phyloP scores from a whole-genome alignment of 169 alveolate species.

The Cyclospora cayetanensis region DNA sequence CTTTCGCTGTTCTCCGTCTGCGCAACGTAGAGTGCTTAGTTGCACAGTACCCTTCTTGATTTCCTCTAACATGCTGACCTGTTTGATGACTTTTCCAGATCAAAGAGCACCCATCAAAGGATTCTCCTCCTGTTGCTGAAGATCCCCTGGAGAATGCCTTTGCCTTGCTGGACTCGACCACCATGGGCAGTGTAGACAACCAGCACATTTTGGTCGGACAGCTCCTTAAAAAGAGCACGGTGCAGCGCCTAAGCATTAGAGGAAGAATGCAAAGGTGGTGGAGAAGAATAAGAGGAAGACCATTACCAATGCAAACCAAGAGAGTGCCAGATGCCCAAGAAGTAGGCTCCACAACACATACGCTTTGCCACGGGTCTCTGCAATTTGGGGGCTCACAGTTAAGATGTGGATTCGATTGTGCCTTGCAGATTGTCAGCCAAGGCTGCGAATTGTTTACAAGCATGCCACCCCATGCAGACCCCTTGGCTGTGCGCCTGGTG shows the following conservation, averaged over 20 bases:
- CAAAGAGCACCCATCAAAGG: not conserved
- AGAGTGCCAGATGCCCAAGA: not conserved
- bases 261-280: not conserved
- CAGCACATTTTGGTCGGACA: not conserved
- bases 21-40: not conserved
- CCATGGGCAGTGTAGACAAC: slow-evolving; percentile 24
- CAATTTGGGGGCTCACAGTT: too few species aligned
- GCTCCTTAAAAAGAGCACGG: not conserved
- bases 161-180: slow-evolving; percentile 11
- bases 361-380: not conserved
- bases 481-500: slow-evolving; percentile 15
- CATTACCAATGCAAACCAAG: not conserved
- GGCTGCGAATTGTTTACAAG: slow-evolving; percentile 1
- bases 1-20: not conserved
- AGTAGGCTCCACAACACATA: not conserved
- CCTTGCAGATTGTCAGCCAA: not conserved
- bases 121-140: not conserved
- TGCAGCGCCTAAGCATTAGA: not conserved
- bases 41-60: not conserved
- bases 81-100: not conserved
- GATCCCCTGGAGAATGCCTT: not conserved
- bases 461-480: slow-evolving; percentile 31
- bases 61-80: not conserved
- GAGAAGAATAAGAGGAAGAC: not conserved
- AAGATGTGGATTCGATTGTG: not conserved